phyloP scores from a whole-genome alignment of 352 stramenopile genomes.

The Globisporangium carolinianum region DNA sequence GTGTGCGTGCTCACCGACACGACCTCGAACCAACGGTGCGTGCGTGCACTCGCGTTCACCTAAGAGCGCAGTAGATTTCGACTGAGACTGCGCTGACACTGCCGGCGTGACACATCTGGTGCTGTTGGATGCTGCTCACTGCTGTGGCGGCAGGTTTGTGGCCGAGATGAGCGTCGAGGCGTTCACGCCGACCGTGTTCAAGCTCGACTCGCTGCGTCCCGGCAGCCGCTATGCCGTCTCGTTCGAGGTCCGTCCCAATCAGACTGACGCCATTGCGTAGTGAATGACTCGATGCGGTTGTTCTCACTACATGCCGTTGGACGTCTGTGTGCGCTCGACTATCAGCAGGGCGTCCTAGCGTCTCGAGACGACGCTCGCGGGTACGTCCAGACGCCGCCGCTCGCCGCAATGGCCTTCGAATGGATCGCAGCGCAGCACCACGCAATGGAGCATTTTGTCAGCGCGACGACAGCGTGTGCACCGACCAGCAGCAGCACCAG shows the following conservation, averaged over 20 bases:
- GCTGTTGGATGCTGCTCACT: not conserved
- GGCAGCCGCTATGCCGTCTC: constrained; percentile 45
- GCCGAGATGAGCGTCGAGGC: constrained; percentile 24
- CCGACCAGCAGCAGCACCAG: constrained; percentile 11
- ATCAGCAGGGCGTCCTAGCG: not conserved
- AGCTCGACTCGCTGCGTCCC: constrained; percentile 48
- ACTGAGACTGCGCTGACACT: not conserved
- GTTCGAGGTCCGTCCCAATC: constrained; percentile 31
- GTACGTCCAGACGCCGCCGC: constrained; percentile 36
- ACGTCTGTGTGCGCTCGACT: not conserved
- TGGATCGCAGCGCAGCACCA: constrained; percentile 53
- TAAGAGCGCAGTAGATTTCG: too few species aligned
- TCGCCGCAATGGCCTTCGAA: constrained; percentile 29
- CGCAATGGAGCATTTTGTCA: constrained; percentile 10
- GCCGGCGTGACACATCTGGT: not conserved
- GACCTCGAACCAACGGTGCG: constrained; percentile 25
- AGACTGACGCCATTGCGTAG: not conserved
- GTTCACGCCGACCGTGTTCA: constrained; percentile 52
- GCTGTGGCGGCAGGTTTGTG: constrained; percentile 13
- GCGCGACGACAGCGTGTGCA: not conserved
- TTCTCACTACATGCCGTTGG: too few species aligned
- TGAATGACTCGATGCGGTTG: not conserved
- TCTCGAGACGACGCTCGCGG: constrained; percentile 1
- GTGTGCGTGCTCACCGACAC: constrained; percentile 32
- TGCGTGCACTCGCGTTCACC: not conserved